Evolutionary conservation across 2,329 filamentous ascomycete genomes (phyloP).

Genomic region (Fusarium chaquense): DNA sequence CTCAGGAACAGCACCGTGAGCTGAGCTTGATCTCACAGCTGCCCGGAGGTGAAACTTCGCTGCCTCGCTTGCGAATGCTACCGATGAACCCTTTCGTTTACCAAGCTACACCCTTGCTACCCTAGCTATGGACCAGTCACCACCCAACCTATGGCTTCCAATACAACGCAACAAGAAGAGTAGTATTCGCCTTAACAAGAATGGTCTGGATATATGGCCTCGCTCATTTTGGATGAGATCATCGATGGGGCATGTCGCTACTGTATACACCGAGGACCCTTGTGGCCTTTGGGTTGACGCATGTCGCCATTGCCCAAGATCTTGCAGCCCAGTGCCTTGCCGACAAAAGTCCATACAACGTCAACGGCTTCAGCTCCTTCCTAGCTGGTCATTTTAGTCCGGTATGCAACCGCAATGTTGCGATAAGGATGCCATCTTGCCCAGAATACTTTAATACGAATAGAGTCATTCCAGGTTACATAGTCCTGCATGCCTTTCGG

Average conservation of each 20-base stretch:
- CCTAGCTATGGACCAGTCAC: neutral
- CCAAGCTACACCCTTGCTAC: neutral
- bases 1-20: constrained; percentile 7
- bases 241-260: constrained; percentile 5
- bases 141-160: neutral
- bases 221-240: constrained; percentile 27
- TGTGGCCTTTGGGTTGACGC: neutral
- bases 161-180: neutral
- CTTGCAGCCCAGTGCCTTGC: neutral
- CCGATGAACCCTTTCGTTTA: neutral
- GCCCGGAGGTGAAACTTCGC: neutral
- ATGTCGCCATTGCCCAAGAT: constrained; percentile 14
- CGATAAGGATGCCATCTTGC: constrained; percentile 28
- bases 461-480: neutral
- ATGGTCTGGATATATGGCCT: neutral
- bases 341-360: constrained; percentile 38
- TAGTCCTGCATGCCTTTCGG: neutral
- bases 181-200: constrained; percentile 1
- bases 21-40: neutral
- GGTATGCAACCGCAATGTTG: constrained; percentile 18
- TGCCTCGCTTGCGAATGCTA: neutral
- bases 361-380: constrained; percentile 34
- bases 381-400: constrained; percentile 27
- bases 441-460: neutral
- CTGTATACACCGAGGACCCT: constrained; percentile 25